Evolutionary conservation across 768 basidiomycete species (phyloP), one percentile per base, ranked within the genome.

Genomic region (Trametes cinnabarina): DNA sequence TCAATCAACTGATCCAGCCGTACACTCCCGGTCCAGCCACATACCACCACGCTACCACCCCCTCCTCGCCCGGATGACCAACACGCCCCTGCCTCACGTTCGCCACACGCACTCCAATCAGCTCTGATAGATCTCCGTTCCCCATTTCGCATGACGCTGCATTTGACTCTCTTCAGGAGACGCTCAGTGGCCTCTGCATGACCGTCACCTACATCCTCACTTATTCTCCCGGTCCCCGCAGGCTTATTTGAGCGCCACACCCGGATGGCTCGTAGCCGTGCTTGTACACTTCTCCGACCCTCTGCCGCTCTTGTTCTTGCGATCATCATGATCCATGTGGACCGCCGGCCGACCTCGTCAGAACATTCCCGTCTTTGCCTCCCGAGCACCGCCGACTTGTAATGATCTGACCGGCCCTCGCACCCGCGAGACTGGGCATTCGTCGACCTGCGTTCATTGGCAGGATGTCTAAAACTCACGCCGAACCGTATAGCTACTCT

Each of bases 91-190:
- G 26, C 44, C 44, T 40, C 58, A 42, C 57, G 46, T 23, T 43
- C 58, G 48, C 58, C 58, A 55, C 43, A 47, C 51, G 43, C 25
- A 47, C 51, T 47, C 51, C 9, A 42, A 55, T 60, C 53, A 55
- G 22, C 41, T 41, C 51, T 59, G 51, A 59, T 59, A 49, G 58
- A 59, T 59, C 47, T 32, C 40, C 51, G 20, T 19, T 25, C 11
- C 15, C 20, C 30, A n/a, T 19, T 34, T 51, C 58, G 35, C 57
- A 47, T 59, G 51, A 59, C 43, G 23, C 17, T 42, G 39, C 8
- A 42, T 58, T 37, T 48, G 47, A 11, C 51, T 39, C 7, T 4
- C 32, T 47, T 14, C n/a, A n/a, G n/a, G n/a, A n/a, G n/a, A n/a
- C n/a, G n/a, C n/a, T n/a, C n/a, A n/a, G n/a, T n/a, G n/a, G n/a